phyloP scores from a whole-genome alignment of 1,284 basidiomycete species.

The Trichosporon faecale region DNA sequence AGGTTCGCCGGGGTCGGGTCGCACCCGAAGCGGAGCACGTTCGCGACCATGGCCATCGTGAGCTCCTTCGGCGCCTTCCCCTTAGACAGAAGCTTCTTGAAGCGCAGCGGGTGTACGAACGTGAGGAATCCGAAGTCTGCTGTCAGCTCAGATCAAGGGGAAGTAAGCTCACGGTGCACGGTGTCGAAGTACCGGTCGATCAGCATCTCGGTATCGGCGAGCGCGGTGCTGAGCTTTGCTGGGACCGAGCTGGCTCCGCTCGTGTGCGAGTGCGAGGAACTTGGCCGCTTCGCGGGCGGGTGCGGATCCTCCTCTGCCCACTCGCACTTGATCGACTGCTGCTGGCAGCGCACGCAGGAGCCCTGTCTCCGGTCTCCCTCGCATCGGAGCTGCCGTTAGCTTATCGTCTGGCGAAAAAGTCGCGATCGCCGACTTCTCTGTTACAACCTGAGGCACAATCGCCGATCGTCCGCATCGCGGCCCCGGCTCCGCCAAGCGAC shows the following conservation, averaged over 20 bases:
- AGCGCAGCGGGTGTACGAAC: conserved; percentile 24
- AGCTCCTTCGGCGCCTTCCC: conserved; percentile 22
- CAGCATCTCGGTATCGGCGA: conserved; percentile 14
- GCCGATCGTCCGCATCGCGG: too few relatives aligned
- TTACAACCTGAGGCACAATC: neutral
- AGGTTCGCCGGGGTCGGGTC: conserved; percentile 12
- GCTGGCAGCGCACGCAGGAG: conserved; percentile 13
- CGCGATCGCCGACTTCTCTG: neutral
- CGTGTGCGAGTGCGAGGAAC: neutral
- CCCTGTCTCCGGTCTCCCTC: conserved; percentile 9
- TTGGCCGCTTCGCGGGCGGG: neutral
- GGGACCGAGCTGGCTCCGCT: neutral
- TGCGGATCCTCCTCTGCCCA: neutral
- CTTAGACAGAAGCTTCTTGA: conserved; percentile 18
- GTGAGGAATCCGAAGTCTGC: conserved; percentile 27
- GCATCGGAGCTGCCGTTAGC: conserved; percentile 14
- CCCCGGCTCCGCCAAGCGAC: neutral
- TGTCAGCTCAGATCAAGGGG: neutral
- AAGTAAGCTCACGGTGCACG: conserved; percentile 20
- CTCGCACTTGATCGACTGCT: conserved; percentile 4
- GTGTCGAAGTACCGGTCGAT: conserved; percentile 21
- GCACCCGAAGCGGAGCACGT: conserved; percentile 16
- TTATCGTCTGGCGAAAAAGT: neutral
- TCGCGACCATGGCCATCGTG: conserved; percentile 23
- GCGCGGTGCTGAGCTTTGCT: neutral